Conservation (phyloP, 129 eudicot genomes). For the Mikania micrantha region DNA sequence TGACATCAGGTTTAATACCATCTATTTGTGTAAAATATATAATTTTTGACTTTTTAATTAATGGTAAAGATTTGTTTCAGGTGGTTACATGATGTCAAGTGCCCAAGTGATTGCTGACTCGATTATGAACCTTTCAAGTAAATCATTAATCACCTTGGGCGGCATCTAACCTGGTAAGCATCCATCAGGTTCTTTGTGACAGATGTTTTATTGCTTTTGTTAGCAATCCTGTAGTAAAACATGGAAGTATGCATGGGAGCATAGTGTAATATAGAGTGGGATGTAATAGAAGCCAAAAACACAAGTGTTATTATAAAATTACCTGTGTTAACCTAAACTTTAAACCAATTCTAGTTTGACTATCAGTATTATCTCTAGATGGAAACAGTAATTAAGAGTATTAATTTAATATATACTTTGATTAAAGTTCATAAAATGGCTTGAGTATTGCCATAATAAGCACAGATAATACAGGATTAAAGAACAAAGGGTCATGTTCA, state of each 20-base stretch:
- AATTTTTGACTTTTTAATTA: not conserved
- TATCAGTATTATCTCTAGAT: not conserved
- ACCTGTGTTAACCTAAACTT: not conserved
- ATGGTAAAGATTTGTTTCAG: slow-evolving; percentile 25
- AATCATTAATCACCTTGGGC: slow-evolving; percentile 52
- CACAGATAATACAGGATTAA: slow-evolving; percentile 9
- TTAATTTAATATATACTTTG: slow-evolving; percentile 6
- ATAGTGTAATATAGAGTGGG: slow-evolving; percentile 10
- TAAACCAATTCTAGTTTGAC: not conserved
- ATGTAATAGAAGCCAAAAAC: not conserved
- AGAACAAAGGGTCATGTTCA: not conserved
- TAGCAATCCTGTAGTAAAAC: slow-evolving; percentile 2
- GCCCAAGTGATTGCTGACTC: slow-evolving; percentile 89
- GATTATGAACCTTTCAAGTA: slow-evolving; percentile 62
- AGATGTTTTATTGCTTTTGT: not conserved
- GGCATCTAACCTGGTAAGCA: slow-evolving; percentile 8
- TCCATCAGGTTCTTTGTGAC: not conserved
- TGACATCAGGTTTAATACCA: slow-evolving; percentile 67
- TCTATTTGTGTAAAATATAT: not conserved
- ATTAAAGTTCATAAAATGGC: slow-evolving; percentile 17
- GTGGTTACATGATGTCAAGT: slow-evolving; percentile 96
- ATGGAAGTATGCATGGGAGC: not conserved
- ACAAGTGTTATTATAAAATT: not conserved
- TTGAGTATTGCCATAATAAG: not conserved
- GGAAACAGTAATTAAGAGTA: not conserved